Percentiles rank a stretch among this genome's conserved stretches.
Conservation (phyloP, 768 basidiomycete species). For the Naganishia vaughanmartiniae region DNA sequence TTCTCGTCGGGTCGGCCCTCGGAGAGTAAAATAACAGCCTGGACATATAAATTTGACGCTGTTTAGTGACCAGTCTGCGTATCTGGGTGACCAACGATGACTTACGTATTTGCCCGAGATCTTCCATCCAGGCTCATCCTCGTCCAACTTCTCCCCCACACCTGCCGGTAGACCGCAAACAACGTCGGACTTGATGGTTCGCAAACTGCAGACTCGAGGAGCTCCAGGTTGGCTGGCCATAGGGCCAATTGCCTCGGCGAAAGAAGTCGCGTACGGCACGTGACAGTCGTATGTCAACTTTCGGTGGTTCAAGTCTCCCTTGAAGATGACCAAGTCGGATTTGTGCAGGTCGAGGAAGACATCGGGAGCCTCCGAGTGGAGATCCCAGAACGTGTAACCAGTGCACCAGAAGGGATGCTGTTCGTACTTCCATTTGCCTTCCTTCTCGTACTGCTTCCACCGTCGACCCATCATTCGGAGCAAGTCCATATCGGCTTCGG, state of each 20-base stretch:
- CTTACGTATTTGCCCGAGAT: slow-evolving; percentile 86
- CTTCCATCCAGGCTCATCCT: slow-evolving; percentile 89
- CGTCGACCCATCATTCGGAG: slow-evolving; percentile 73
- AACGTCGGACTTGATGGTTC: slow-evolving; percentile 93
- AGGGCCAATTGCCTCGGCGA: slow-evolving; percentile 84
- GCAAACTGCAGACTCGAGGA: slow-evolving; percentile 76
- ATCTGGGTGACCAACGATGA: slow-evolving; percentile 30
- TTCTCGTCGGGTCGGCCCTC: slow-evolving; percentile 86
- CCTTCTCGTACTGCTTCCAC: slow-evolving; percentile 94
- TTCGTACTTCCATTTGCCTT: slow-evolving; percentile 70
- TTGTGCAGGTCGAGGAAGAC: slow-evolving; percentile 85
- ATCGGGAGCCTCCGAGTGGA: slow-evolving; percentile 52
- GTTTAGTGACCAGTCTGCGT: slow-evolving; percentile 8
- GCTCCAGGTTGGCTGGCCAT: slow-evolving; percentile 86
- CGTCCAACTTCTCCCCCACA: slow-evolving; percentile 73
- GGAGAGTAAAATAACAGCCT: slow-evolving; percentile 77
- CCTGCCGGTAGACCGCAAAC: slow-evolving; percentile 62
- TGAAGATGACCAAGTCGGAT: slow-evolving; percentile 86
- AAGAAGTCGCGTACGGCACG: slow-evolving; percentile 64
- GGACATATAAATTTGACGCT: slow-evolving; percentile 10
- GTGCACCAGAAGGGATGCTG: slow-evolving; percentile 61
- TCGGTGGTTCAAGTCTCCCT: slow-evolving; percentile 90
- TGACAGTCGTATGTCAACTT: slow-evolving; percentile 61
- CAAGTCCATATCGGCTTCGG: slow-evolving; percentile 75
- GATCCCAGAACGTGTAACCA: slow-evolving; percentile 74